Base-by-base conservation (phyloP, 345 rosid genomes). In the Murraya koenigii region DNA sequence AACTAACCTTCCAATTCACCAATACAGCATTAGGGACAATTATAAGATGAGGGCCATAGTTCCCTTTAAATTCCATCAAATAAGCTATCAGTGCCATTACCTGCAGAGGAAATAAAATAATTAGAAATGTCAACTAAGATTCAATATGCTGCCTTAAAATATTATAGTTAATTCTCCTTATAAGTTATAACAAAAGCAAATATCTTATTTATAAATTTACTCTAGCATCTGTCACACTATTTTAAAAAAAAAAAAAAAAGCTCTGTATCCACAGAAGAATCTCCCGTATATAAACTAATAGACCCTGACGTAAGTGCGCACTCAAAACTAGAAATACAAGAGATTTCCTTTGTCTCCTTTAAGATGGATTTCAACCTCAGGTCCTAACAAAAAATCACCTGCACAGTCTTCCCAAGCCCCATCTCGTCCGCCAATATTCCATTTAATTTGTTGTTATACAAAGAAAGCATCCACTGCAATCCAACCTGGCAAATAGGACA, bases 361-460 rank as follows among this genome's bases (percentile, higher is more conserved):
- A 25, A 26, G 64, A 52, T 66, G 13, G 28, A 10, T 67, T 77
- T 70, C 66, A 75, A 41, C 39, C 55, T 38, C 52, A 19, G 30
- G 26, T 25, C 59, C 75, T 33, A 77, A 77, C 66, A 78, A 69
- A 80, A 41, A 66, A 33, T 82, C 71, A 94, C 99, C 99, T 97
- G 99, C 67, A 97, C 99, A 76, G 99, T 97, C 90, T 97, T 97
- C 69, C 99, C 99, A 79, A 97, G 98, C 79, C 99, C 99, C 99
- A 97, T 97, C 89, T 97, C 99, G 87, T 97, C 99, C 25, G 99
- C 99, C 86, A 97, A 82, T 79, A 97, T 97, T 79, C 99, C 99
- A 88, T 97, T 97, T 79, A 97, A 85, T 88, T 97, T 97, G 84
- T 97, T 97, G 80, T 97, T 97, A 78, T 97, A 97, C 86, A 97